Conservation (phyloP, 257 asterid genomes). For the Solanum tarijense region DNA sequence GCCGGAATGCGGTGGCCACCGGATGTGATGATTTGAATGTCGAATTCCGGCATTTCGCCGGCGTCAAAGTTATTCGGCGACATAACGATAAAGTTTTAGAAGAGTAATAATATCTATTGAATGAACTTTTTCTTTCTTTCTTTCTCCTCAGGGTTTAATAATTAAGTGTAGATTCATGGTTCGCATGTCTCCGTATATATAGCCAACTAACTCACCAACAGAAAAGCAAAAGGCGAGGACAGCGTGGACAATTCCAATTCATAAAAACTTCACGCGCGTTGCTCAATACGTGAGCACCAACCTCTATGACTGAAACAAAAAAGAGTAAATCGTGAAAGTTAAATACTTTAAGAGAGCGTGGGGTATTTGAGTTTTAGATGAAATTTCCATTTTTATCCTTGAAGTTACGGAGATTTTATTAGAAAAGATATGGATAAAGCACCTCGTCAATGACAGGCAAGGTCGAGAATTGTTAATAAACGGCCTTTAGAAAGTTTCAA, state of each 20-base stretch:
- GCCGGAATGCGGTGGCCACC: constrained; percentile 53
- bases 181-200: not conserved
- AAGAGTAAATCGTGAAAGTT: not conserved
- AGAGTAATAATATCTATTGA: not conserved
- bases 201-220: not conserved
- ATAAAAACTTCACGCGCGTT: not conserved
- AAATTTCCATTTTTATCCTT: not conserved
- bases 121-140: not conserved
- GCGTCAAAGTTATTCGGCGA: constrained; percentile 11
- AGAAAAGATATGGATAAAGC: not conserved
- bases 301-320: not conserved
- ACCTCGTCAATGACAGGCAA: not conserved
- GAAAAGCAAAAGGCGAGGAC: not conserved
- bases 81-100: not conserved
- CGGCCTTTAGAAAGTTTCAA: not conserved
- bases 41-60: constrained; percentile 45
- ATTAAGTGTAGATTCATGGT: not conserved
- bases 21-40: constrained; percentile 53
- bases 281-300: not conserved
- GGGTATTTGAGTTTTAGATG: not conserved
- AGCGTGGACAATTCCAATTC: not conserved
- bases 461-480: not conserved
- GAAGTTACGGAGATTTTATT: not conserved
- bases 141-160: not conserved
- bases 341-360: not conserved